phyloP scores from a whole-genome alignment of 257 asterid species.

The Thymus mandschuricus region DNA sequence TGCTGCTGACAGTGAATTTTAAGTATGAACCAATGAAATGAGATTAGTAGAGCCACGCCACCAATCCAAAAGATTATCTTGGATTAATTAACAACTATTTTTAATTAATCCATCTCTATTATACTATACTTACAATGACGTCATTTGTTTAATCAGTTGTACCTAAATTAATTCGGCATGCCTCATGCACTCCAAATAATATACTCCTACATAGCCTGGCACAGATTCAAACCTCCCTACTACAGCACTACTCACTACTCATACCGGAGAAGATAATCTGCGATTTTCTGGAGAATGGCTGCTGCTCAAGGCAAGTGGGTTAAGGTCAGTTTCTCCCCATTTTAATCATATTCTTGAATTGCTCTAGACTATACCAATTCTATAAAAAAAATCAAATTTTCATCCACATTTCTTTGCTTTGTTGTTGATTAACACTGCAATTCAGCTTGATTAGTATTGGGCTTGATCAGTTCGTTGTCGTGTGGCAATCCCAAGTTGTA shows the following conservation, averaged over 20 bases:
- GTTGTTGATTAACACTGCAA: neutral
- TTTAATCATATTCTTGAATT: neutral
- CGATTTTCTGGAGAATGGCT: constrained; percentile 41
- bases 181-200: no score
- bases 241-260: neutral
- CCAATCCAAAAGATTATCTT: no score
- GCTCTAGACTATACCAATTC: neutral
- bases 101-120: no score
- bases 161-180: no score
- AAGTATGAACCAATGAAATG: no score
- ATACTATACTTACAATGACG: no score
- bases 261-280: neutral
- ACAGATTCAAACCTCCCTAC: no score
- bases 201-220: no score
- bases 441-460: neutral
- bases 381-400: neutral
- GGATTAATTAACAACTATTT: no score
- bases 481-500: neutral
- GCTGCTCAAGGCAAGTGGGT: constrained; percentile 56
- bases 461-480: neutral
- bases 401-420: neutral
- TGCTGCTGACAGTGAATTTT: no score
- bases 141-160: no score
- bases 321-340: constrained; percentile 38
- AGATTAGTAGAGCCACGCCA: no score